phyloP scores from a whole-genome alignment of 306 rosid genomes.

The Medicago lupulina region DNA sequence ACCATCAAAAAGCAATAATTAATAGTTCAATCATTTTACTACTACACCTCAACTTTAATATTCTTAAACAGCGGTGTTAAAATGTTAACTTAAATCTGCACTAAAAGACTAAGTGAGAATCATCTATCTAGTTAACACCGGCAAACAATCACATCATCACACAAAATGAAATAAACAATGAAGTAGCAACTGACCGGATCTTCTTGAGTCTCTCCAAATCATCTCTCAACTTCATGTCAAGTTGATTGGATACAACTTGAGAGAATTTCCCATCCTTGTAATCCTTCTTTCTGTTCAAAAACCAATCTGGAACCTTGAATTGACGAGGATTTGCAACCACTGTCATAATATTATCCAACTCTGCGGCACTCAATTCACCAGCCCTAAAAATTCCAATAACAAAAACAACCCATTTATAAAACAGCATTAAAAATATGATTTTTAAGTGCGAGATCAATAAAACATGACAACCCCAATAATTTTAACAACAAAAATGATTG shows the following conservation, averaged over 20 bases:
- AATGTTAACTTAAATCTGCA: background rate
- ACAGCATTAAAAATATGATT: background rate
- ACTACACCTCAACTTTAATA: background rate
- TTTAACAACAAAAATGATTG: background rate
- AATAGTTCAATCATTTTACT: background rate
- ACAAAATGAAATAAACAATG: background rate
- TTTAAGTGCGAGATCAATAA: background rate
- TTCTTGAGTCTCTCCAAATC: conserved; percentile 66
- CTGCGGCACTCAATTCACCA: conserved; percentile 63
- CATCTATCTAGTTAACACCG: background rate
- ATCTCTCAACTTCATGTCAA: conserved; percentile 63
- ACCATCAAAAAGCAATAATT: no score
- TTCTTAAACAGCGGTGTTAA: background rate
- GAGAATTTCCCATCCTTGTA: conserved; percentile 63
- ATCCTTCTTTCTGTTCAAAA: conserved; percentile 62
- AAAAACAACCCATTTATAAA: conserved; percentile 8
- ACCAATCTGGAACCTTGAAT: conserved; percentile 65
- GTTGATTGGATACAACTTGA: conserved; percentile 56
- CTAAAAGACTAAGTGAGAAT: background rate
- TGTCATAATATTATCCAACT: conserved; percentile 57
- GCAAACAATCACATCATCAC: background rate
- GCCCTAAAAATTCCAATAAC: conserved; percentile 42
- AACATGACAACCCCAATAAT: conserved; percentile 10
- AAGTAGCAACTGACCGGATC: conserved; percentile 39
- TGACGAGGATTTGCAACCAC: conserved; percentile 59